These are phyloP conservation scores for Cyberlindnera nakhonratchasimensis DNA, from an alignment of 805 yeast genomes.

Conservation along the genomic window DNA sequence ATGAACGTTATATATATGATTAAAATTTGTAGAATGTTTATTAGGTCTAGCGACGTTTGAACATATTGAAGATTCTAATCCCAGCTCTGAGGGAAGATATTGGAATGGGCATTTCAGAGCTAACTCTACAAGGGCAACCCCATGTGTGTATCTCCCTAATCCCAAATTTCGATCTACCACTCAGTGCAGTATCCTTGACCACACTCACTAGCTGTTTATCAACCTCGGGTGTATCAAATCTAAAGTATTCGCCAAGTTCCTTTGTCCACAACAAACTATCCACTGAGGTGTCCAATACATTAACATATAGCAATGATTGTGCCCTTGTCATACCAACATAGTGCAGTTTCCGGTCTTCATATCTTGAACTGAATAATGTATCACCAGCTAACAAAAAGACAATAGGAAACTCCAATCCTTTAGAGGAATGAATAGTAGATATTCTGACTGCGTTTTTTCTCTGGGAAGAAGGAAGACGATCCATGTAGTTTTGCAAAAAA, in stretches of 20 bases:
- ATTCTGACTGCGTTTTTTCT: slow-evolving; percentile 41
- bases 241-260: slow-evolving; percentile 3
- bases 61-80: too few species aligned
- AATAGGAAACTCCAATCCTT: slow-evolving; percentile 70
- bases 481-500: slow-evolving; percentile 33
- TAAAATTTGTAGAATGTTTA: too few species aligned
- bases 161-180: neutral
- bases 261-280: neutral
- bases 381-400: slow-evolving; percentile 40
- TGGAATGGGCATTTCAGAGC: too few species aligned
- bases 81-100: too few species aligned
- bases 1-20: too few species aligned
- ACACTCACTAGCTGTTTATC: neutral
- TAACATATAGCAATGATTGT: slow-evolving; percentile 32
- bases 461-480: slow-evolving; percentile 28
- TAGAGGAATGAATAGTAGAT: slow-evolving; percentile 71
- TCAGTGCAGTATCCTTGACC: neutral
- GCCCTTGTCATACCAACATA: slow-evolving; percentile 74
- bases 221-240: slow-evolving; percentile 7
- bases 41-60: too few species aligned
- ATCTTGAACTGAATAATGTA: neutral
- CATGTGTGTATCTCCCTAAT: neutral
- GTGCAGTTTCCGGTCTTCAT: slow-evolving; percentile 40
- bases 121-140: neutral
- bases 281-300: slow-evolving; percentile 6